Evolutionary conservation across 495 filamentous ascomycete genomes (phyloP).

Genomic region (Daldinia childiae): DNA sequence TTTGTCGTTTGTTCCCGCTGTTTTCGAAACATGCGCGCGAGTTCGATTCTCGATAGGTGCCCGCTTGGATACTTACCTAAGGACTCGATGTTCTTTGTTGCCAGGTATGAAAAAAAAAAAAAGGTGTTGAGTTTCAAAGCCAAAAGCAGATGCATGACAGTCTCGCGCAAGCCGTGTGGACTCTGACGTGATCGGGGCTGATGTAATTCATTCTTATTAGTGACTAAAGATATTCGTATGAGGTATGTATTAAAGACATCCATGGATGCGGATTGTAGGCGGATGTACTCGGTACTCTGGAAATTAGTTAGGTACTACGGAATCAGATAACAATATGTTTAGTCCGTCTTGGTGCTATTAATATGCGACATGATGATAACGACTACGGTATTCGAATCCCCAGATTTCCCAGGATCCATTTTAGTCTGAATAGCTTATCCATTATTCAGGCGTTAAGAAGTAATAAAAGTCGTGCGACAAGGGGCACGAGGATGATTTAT

Average conservation of each 20-base stretch:
- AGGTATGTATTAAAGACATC: too few species aligned
- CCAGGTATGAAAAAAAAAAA: background rate
- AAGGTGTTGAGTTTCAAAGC: background rate
- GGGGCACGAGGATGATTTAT: slow-evolving; percentile 15
- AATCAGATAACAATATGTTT: slow-evolving; percentile 28
- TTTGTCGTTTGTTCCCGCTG: slow-evolving; percentile 21
- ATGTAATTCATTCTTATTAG: slow-evolving; percentile 37
- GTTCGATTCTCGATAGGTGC: slow-evolving; percentile 31
- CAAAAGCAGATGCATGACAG: background rate
- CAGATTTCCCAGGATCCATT: slow-evolving; percentile 24
- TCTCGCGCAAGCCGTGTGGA: slow-evolving; percentile 31
- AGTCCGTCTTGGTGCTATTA: slow-evolving; percentile 2
- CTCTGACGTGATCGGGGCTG: slow-evolving; percentile 42
- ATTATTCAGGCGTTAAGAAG: slow-evolving; percentile 31
- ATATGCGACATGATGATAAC: slow-evolving; percentile 25
- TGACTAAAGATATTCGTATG: background rate
- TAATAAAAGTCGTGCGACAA: slow-evolving; percentile 29
- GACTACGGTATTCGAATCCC: slow-evolving; percentile 20
- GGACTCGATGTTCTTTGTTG: background rate
- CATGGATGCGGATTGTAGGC: background rate
- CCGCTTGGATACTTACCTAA: slow-evolving; percentile 13
- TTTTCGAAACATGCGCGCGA: background rate
- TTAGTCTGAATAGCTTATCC: slow-evolving; percentile 28
- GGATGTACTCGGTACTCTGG: slow-evolving; percentile 4
- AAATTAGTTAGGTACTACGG: background rate